Base-by-base conservation (phyloP, 2,329 filamentous ascomycete genomes). In the Dichotomopilus funicola region DNA sequence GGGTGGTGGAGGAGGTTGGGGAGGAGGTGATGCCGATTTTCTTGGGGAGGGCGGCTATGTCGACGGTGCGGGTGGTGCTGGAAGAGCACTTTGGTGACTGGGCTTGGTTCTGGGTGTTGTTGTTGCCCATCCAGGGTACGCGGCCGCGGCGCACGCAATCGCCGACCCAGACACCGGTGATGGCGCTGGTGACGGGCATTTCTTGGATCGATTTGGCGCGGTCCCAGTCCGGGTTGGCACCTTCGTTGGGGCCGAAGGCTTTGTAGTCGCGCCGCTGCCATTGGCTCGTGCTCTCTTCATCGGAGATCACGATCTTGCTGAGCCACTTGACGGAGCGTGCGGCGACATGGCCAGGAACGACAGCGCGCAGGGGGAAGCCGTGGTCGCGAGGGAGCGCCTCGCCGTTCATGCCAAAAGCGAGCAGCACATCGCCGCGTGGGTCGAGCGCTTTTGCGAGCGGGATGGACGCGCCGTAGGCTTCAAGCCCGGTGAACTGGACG, bases 281-380 rank as follows among this genome's bases (percentile, higher is more conserved):
- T 64, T 85, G 79, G 44, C 78, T 83, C 3, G 76, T 70, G 61
- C 82, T 85, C 67, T 88, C 85, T 59, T 88, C 85, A 54, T 83
- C 81, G 41, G 82, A 80, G 1, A 88, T 73, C 0, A 80, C 76
- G 53, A 88, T 82, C 45, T 79, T 78, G 58, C 76, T 81, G 1
- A 88, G 71, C 85, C 85, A 88, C 64, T 88, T 88, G 60, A 87
- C 84, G 5, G 80, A 83, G 1, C 85, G 76, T 1, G 84, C 85
- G 0, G 83, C 85, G 1, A 87, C 84, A 50, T 82, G 78, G 0
- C 85, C 85, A 0, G 85, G 82, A 0, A 87, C 81, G 3, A 87
- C 72, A 0, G 78, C 78, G 1, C 83, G 75, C 11, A 87, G 68
- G 0, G 85, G 85, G 61, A 77, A 87, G 0, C 85, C 85, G 62